These are phyloP conservation scores for Collariella sp. DNA, from an alignment of 495 filamentous ascomycete genomes.

Conservation along the genomic window DNA sequence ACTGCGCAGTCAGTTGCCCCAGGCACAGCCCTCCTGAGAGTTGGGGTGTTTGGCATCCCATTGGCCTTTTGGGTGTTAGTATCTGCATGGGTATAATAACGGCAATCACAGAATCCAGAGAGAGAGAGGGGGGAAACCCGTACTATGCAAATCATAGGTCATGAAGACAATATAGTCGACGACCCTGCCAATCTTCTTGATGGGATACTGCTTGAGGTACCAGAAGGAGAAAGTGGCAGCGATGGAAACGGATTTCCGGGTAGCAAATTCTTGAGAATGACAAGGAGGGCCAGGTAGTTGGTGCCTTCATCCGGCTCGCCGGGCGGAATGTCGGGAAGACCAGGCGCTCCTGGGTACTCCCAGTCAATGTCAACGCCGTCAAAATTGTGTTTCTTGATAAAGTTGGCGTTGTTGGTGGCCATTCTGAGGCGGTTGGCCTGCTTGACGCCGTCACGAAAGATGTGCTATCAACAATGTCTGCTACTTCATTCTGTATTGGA, in stretches of 20 bases:
- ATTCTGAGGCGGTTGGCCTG: conserved; percentile 18
- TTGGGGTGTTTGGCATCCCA: conserved; percentile 9
- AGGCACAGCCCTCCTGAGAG: conserved; percentile 8
- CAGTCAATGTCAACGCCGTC: conserved; percentile 31
- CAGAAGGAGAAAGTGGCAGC: conserved; percentile 27
- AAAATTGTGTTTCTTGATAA: conserved; percentile 22
- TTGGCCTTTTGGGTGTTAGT: too few species aligned
- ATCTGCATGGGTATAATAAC: too few species aligned
- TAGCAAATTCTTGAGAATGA: not conserved
- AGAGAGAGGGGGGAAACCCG: too few species aligned
- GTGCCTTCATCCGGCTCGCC: conserved; percentile 3
- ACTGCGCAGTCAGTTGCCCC: conserved; percentile 33
- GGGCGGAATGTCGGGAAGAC: not conserved
- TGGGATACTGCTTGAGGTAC: conserved; percentile 25
- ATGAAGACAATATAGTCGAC: conserved; percentile 36
- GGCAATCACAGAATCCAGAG: too few species aligned
- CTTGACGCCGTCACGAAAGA: conserved; percentile 21
- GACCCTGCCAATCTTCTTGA: conserved; percentile 17
- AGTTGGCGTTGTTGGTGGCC: conserved; percentile 17
- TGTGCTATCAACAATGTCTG: too few species aligned
- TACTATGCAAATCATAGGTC: conserved; percentile 6
- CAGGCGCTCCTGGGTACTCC: conserved; percentile 32
- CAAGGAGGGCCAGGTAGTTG: not conserved
- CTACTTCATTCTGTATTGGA: too few species aligned
- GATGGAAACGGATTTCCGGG: conserved; percentile 1